Evolutionary conservation across 257 asterid genomes (phyloP), one percentile per base, ranked within the genome.

Genomic region (Mentha longifolia): DNA sequence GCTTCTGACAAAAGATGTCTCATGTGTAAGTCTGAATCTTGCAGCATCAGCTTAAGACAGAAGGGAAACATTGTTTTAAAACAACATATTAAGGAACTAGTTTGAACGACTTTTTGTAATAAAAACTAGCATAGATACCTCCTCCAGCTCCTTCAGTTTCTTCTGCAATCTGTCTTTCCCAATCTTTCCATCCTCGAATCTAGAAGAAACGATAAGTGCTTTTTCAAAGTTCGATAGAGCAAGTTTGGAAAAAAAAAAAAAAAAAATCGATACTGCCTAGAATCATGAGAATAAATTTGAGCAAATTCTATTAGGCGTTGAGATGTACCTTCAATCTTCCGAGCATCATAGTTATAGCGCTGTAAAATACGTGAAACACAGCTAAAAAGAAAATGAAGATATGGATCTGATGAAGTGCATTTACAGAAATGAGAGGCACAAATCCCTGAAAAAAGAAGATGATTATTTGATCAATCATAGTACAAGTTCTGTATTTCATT

Each of bases 101-200:
- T 33, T 42, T 42, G 6, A 8, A 42, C 47, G 25, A 7, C 46
- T 5, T 50, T 31, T 45, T 56, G 20, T 68, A 43, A 46, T 14
- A 22, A 6, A 39, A 47, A 45, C 4, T 42, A 47, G 3, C 15
- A 28, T 85, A 89, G 5, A 13, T 46, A 46, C 52, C 52, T 15
- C 96, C 95, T 58, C 84, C 80, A 65, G 88, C 55, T 61, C 60
- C 50, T 20, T 80, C 87, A 41, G 80, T 61, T 22, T 85, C 81
- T n/a, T 60, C 43, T 50, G 73, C 74, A 51, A 76, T 72, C 65
- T 84, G 83, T 35, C 31, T 63, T 78, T 94, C 99, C 99, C 99
- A 94, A 2, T 76, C 89, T 77, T 89, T 94, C 99, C 99, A 94
- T 61, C 90, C 90, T 14, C 97, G 96, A 77, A 88, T 94, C 99